These are phyloP conservation scores for Cenchrus fungigraminus DNA, from an alignment of 176 grass and related monocot species.

Conservation along the genomic window DNA sequence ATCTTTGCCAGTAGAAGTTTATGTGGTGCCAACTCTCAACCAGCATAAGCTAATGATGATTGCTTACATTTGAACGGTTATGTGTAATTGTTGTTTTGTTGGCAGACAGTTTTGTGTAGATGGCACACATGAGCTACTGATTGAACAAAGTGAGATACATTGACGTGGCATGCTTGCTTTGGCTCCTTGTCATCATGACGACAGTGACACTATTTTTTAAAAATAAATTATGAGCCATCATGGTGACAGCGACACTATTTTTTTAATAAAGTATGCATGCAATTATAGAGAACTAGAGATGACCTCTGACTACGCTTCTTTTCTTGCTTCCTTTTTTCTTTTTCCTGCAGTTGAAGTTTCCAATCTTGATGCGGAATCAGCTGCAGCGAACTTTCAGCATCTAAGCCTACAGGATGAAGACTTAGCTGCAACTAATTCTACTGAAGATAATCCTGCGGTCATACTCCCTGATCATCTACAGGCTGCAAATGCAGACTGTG, in stretches of 20 bases:
- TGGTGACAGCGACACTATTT: neutral
- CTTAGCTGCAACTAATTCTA: conserved; percentile 46
- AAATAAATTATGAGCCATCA: neutral
- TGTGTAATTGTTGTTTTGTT: no score
- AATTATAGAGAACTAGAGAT: conserved; percentile 15
- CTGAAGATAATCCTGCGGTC: conserved; percentile 81
- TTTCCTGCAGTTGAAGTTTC: conserved; percentile 49
- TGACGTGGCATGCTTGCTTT: neutral
- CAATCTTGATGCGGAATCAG: conserved; percentile 56
- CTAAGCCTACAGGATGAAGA: conserved; percentile 80
- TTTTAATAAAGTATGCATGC: neutral
- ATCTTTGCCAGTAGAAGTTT: neutral
- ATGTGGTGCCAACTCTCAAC: neutral
- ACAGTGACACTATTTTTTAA: neutral
- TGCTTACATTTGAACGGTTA: no score
- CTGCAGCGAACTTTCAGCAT: conserved; percentile 63
- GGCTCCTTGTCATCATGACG: neutral
- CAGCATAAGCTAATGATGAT: conserved; percentile 9
- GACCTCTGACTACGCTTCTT: conserved; percentile 7
- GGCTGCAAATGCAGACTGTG: conserved; percentile 77
- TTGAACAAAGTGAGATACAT: no score
- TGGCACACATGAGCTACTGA: no score
- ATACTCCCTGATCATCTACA: conserved; percentile 95
- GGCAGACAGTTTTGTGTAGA: no score
- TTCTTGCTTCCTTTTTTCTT: neutral